Evolutionary conservation across 2,329 filamentous ascomycete species (phyloP), one percentile per base, ranked within the genome.

Genomic region (Penicillium sp.): DNA sequence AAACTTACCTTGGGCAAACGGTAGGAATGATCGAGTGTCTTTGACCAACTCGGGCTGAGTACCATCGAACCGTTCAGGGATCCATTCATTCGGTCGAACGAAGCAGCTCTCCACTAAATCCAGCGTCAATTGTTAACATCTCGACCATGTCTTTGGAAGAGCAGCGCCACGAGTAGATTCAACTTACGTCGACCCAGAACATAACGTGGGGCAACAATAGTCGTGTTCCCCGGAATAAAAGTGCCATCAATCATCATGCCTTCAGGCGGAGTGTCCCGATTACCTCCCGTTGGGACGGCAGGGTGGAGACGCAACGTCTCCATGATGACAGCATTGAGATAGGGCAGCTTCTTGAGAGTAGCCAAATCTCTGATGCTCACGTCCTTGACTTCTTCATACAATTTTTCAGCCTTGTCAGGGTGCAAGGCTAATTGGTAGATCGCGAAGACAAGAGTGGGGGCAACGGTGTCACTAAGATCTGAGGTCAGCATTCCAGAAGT

Each of bases 391-490:
- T 53, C 49, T 15, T 53, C n/a, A 15, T 53, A 37, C 49, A 53
- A 15, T 15, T 37, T 59, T 24, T 64, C 22, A 60, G 33, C 60
- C 28, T 47, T 33, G 30, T 56, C 68, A 13, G 67, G 68, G 37
- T 73, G 60, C 35, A 65, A 66, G 10, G 73, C 73, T 5, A 76
- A 63, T 30, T 75, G 60, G 61, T 78, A 81, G 68, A 82, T 79
- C 4, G 79, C 63, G 59, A 72, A 71, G 1, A 75, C 73, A 17
- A 81, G 64, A 0, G 75, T 75, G 1, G 76, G 72, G 6, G 77
- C 72, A 0, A 76, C 78, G 8, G 79, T 81, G 59, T 82, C 80
- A 54, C 60, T 62, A 44, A n/a, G 24, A 49, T 30, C 26, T 49
- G 45, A 49, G 24, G 45, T 49, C 24, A 49, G 24, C 24, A 49